A percentile compares a stretch with the other conserved stretches of the same genome.
Conservation (phyloP, 1,284 basidiomycete species). For the Paramarasmius palmivorus region DNA sequence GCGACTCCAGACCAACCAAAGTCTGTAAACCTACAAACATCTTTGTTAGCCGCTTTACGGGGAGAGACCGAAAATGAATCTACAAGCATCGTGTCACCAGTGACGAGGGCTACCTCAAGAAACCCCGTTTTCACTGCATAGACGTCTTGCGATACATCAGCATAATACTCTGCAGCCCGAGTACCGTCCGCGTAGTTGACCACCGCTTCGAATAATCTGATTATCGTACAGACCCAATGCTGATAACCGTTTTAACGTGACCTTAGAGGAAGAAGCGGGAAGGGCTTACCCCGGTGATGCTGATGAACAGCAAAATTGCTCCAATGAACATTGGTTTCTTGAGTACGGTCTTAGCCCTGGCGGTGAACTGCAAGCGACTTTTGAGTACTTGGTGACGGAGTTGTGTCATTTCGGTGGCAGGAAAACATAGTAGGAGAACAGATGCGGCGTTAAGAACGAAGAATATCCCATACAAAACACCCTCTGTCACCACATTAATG, state of each 20-base stretch:
- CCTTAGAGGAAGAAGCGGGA: background rate
- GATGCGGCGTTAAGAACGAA: conserved; percentile 10
- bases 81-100: conserved; percentile 19
- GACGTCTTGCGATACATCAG: conserved; percentile 11
- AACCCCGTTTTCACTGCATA: conserved; percentile 14
- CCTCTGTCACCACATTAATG: conserved; percentile 6
- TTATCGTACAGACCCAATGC: conserved; percentile 17
- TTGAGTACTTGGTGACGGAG: background rate
- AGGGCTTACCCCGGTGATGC: conserved; percentile 15
- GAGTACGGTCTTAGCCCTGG: background rate
- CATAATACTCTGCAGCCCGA: conserved; percentile 8
- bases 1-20: too few species aligned
- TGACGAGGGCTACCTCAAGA: conserved; percentile 7
- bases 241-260: background rate
- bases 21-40: too few species aligned
- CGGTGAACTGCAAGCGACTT: too few species aligned
- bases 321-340: conserved; percentile 16
- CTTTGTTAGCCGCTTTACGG: conserved; percentile 16
- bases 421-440: background rate
- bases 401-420: background rate
- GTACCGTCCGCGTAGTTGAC: conserved; percentile 5
- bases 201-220: conserved; percentile 17
- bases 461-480: conserved; percentile 18
- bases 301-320: conserved; percentile 4
- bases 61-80: conserved; percentile 13